Base-by-base conservation (phyloP, 441 rosid genomes). In the Mallotus japonicus region DNA sequence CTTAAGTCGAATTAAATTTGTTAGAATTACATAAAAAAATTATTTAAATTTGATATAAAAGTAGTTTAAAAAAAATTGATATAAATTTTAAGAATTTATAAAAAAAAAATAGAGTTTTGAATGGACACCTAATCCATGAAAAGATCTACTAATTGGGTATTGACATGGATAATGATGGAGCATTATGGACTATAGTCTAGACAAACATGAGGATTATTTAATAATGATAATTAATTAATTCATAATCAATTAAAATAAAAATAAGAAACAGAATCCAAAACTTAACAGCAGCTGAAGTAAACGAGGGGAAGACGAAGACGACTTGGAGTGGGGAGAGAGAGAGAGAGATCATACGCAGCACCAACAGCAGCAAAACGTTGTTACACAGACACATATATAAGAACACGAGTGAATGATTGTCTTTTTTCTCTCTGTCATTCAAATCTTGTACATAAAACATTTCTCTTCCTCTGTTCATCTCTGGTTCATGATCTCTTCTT, bases 351-450 rank as follows among this genome's bases (percentile, higher is more conserved):
- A 28, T 28, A 28, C 1, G 32, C 55, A 51, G 37, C 53, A 40
- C 19, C 32, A 28, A 71, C 32, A 60, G 46, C 71, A 40, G 44
- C 32, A 28, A 75, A 75, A 68, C 58, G 58, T 40, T 70, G 73
- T 65, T 54, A 34, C 67, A 40, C 59, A 28, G 32, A 28, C 32
- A 28, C 32, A 28, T 28, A 28, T 28, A 28, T 28, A 28, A 28
- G 32, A 28, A 28, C 3, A 28, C 2, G 32, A 55, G 13, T 62
- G 53, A 42, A 28, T 44, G 17, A 44, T 17, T 49, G 37, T 49
- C 65, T 59, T 71, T 37, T 19, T 8, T 65, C 56, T 73, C 71
- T 67, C 77, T 60, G 51, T 61, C 72, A 55, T 68, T 75, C 69
- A 75, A 75, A 75, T 75, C 73, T 54, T 51, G 6, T 22, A 20